Conservation (phyloP, 768 basidiomycete genomes). For the Chalciporus sphaerocephalus region DNA sequence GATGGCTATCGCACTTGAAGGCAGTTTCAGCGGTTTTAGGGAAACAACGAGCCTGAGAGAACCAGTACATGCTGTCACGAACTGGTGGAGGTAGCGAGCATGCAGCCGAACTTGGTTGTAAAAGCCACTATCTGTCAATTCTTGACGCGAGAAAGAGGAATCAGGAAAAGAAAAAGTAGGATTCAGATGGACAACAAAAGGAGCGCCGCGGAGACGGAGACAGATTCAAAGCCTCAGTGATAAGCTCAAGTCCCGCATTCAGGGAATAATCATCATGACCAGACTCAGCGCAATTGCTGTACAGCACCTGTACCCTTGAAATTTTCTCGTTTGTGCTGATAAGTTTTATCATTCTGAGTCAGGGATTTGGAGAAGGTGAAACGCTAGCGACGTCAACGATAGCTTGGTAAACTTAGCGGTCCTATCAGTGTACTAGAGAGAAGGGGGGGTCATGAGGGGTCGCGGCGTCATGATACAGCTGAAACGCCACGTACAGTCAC, state of each 20-base stretch:
- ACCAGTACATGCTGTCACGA: neutral
- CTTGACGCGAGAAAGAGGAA: neutral
- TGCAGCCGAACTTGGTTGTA: neutral
- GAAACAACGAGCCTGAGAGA: too few species aligned
- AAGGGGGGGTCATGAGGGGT: too few species aligned
- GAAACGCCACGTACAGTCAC: too few species aligned
- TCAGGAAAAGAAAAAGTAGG: neutral
- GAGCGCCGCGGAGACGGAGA: neutral
- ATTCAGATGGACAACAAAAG: neutral
- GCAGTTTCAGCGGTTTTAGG: neutral
- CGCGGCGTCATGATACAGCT: too few species aligned
- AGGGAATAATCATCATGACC: too few species aligned
- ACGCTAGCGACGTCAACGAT: neutral
- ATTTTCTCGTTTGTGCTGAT: neutral
- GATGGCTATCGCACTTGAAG: too few species aligned
- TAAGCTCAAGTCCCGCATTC: too few species aligned
- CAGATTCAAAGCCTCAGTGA: neutral
- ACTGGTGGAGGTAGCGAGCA: neutral
- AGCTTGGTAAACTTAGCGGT: too few species aligned
- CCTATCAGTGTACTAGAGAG: too few species aligned
- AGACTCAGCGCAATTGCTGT: neutral
- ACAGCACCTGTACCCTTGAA: neutral
- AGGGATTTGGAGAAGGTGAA: constrained; percentile 1
- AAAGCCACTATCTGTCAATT: neutral
- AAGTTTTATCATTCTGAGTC: neutral